Base-by-base conservation (phyloP, 768 basidiomycete genomes). In the Gloeopeniophorella convolvens region DNA sequence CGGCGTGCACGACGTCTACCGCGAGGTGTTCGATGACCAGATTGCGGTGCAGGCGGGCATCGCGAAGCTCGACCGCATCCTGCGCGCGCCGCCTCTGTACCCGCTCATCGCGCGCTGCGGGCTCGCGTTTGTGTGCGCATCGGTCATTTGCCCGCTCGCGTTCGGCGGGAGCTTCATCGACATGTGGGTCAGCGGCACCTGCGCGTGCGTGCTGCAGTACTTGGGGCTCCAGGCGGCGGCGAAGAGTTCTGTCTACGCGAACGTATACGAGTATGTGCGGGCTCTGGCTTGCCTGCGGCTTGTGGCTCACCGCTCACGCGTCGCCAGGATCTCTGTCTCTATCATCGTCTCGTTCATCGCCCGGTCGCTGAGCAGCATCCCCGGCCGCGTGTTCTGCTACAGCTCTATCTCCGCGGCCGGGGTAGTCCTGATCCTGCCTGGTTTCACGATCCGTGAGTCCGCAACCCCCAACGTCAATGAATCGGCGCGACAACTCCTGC, bases 201-300 rank as follows among this genome's bases (percentile, higher is more conserved):
- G 80, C 46, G 83, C 83, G 9, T 77, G 77, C 50, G 64, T 82
- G 42, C 70, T 94, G 42, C 85, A 89, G 60, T 89, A 85, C 64
- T 72, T 93, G 36, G 88, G 89, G 31, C 70, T 92, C 41, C 84
- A 82, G 60, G 81, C 87, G 8, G 90, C 91, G 3, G 78, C 83
- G 57, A 90, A 87, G 67, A 92, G 85, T 59, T 77, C 87, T 1
- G 85, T 89, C 69, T 94, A 92, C 66, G 89, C 90, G n/a, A 94
- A 91, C 60, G 89, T 94, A 50, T 95, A 93, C 61, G 92, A 95
- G 92, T 93, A 64, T 65, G 89, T 20, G n/a, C n/a, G n/a, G n/a
- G n/a, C 5, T 27, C 37, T 31, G 40, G 9, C 1, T 34, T 42
- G 35, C 5, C 30, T 7, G 15, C 13, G 10, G 45, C 20, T 4